phyloP scores from a whole-genome alignment of 2,329 filamentous ascomycete genomes.

The Dissoconium aciculare region DNA sequence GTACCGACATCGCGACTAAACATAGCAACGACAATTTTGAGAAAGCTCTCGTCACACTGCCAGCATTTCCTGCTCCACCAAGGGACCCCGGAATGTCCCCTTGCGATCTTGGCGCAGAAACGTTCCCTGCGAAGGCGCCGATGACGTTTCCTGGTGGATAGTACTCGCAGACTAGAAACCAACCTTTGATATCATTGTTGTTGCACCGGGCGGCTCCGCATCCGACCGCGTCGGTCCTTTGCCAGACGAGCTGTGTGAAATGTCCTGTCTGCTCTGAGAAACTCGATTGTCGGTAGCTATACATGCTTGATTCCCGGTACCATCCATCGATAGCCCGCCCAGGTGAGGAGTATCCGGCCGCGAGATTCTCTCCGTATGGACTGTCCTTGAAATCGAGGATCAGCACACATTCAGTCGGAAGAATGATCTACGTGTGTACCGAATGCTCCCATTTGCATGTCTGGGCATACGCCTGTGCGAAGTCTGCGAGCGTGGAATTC shows the following conservation, averaged over 20 bases:
- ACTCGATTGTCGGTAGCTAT: conserved; percentile 16
- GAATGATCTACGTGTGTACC: conserved; percentile 7
- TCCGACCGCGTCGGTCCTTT: conserved; percentile 19
- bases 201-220: conserved; percentile 17
- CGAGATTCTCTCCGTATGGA: conserved; percentile 22
- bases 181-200: conserved; percentile 12
- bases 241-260: conserved; percentile 24
- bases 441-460: conserved; percentile 21
- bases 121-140: conserved; percentile 23
- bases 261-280: conserved; percentile 19
- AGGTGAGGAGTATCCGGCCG: conserved; percentile 13
- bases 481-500: conserved; percentile 17
- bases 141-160: conserved; percentile 25
- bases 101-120: too few species aligned
- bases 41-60: too few species aligned
- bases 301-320: conserved; percentile 19
- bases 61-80: too few species aligned
- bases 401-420: background rate
- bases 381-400: conserved; percentile 11
- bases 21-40: too few species aligned
- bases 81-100: too few species aligned
- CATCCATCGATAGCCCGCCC: conserved; percentile 19
- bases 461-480: conserved; percentile 16
- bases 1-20: too few species aligned
- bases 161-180: conserved; percentile 26